These are phyloP conservation scores for Lactarius quietus DNA, from an alignment of 768 basidiomycete species.

Conservation along the genomic window DNA sequence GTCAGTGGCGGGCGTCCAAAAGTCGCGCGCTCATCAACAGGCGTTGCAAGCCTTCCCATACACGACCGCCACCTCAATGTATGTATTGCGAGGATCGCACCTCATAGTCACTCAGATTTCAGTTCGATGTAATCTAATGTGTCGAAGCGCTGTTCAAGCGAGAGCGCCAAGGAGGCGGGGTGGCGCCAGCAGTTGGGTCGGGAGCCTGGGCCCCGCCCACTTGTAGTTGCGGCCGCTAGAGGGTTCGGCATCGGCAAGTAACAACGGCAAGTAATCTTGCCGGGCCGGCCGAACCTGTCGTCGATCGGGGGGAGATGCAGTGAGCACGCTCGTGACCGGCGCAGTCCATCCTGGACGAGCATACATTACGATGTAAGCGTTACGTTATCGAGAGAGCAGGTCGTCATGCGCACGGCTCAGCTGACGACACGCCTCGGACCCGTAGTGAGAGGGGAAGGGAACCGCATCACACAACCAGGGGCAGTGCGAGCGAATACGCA, in stretches of 20 bases:
- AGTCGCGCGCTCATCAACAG: conserved; percentile 14
- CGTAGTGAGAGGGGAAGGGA: neutral
- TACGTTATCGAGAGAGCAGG: conserved; percentile 3
- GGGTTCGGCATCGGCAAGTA: neutral
- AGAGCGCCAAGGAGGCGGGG: conserved; percentile 7
- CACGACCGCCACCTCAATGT: neutral
- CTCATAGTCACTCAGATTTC: neutral
- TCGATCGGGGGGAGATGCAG: neutral
- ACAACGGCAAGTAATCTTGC: neutral
- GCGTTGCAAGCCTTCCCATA: neutral
- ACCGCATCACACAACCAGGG: neutral
- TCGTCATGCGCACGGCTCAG: conserved; percentile 1
- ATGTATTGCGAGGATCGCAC: neutral
- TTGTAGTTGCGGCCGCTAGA: neutral
- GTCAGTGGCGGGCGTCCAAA: conserved; percentile 13
- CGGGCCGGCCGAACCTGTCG: neutral
- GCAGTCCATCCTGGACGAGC: neutral
- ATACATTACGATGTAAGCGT: neutral
- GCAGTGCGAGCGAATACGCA: neutral
- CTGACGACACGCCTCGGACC: conserved; percentile 9
- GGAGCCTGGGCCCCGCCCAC: conserved; percentile 1
- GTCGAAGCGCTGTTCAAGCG: neutral
- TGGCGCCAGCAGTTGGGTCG: neutral
- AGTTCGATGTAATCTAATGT: neutral
- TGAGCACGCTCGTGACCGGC: neutral